phyloP scores from a whole-genome alignment of 2,329 filamentous ascomycete genomes.

The Taxawa tesnikishii region DNA sequence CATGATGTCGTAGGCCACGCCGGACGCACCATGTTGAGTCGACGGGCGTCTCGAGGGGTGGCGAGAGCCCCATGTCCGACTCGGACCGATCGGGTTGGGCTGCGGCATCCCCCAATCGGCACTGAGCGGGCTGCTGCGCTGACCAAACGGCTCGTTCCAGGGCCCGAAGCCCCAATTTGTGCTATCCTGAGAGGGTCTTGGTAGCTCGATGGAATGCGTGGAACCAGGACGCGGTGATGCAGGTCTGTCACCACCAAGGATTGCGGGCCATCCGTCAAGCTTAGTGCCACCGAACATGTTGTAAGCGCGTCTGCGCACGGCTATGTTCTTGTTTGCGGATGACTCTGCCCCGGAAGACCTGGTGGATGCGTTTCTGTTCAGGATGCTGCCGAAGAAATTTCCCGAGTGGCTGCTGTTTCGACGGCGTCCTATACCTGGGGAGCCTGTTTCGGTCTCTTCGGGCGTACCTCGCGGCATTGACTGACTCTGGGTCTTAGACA shows the following conservation, averaged over 20 bases:
- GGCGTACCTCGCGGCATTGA: constrained; percentile 57
- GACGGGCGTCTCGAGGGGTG: constrained; percentile 72
- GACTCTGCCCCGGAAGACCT: constrained; percentile 8
- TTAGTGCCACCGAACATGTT: constrained; percentile 38
- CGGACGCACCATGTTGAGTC: constrained; percentile 62
- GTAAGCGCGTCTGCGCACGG: constrained; percentile 33
- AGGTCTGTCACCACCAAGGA: constrained; percentile 24
- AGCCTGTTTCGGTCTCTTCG: constrained; percentile 6
- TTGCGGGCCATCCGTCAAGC: constrained; percentile 37
- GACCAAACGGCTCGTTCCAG: constrained; percentile 36
- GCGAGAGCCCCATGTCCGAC: constrained; percentile 39
- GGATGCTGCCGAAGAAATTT: constrained; percentile 30
- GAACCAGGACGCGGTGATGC: constrained; percentile 46
- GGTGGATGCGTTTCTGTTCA: constrained; percentile 16
- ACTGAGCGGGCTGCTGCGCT: constrained; percentile 39
- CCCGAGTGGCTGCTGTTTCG: constrained; percentile 43
- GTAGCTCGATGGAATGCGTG: constrained; percentile 45
- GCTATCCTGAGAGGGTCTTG: constrained; percentile 67
- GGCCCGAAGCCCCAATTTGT: constrained; percentile 52
- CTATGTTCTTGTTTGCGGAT: constrained; percentile 19
- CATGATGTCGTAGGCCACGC: constrained; percentile 42
- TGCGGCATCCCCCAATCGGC: constrained; percentile 38
- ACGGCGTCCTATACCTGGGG: constrained; percentile 2
- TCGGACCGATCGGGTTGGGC: constrained; percentile 6
- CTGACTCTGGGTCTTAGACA: constrained; percentile 63